Conservation (phyloP, 1,284 basidiomycete species). For the Apiotrichum veenhuisii region DNA sequence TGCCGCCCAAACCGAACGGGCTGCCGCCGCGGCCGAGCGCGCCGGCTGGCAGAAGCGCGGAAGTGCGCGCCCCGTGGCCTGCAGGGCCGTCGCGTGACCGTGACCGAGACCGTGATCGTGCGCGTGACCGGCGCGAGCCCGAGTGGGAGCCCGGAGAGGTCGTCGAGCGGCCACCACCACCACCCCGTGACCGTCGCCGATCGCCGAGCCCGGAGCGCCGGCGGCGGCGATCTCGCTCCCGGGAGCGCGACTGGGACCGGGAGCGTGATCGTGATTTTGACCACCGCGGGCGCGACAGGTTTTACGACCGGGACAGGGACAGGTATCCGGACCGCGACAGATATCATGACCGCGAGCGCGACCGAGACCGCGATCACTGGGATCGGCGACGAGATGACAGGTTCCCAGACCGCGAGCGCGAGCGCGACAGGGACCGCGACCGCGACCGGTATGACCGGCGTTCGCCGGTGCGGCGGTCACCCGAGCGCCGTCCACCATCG, state of each 20-base stretch:
- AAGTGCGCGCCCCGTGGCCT: background rate
- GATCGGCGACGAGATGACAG: background rate
- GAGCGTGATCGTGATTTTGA: background rate
- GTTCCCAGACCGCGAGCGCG: background rate
- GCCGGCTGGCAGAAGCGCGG: background rate
- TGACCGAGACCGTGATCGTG: background rate
- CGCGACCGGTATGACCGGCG: slow-evolving; percentile 1
- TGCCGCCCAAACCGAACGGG: background rate
- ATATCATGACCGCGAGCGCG: background rate
- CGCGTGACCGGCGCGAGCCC: background rate
- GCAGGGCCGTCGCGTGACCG: background rate
- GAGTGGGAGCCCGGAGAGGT: background rate
- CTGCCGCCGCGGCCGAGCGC: background rate
- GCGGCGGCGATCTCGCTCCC: slow-evolving; percentile 8
- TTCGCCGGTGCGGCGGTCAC: background rate
- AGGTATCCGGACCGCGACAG: slow-evolving; percentile 1
- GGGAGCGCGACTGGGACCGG: slow-evolving; percentile 9
- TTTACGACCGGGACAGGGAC: slow-evolving; percentile 5
- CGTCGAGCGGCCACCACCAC: background rate
- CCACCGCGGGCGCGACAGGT: slow-evolving; percentile 9
- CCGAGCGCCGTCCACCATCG: slow-evolving; percentile 1
- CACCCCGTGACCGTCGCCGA: background rate
- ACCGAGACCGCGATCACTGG: background rate
- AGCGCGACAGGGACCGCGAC: background rate
- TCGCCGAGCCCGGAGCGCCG: slow-evolving; percentile 2